Percentiles rank a stretch among this genome's conserved stretches.
Conservation (phyloP, 1,139 yeast species). For the Kluyveromyces marxianus region DNA sequence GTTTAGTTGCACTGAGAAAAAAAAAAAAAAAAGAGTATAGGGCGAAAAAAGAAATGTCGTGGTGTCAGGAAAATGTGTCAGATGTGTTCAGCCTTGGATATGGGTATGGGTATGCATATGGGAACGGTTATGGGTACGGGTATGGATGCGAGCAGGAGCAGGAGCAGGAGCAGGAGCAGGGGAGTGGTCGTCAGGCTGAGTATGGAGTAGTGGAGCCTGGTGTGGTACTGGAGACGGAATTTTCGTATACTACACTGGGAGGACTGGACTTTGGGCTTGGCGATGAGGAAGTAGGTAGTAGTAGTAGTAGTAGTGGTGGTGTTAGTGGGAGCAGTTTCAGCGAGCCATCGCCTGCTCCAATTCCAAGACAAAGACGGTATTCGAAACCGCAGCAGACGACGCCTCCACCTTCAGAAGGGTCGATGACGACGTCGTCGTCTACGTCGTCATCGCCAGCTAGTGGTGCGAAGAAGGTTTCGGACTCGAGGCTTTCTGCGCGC, state of each 20-base stretch:
- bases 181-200: too few species aligned
- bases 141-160: too few species aligned
- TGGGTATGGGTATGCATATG: too few species aligned
- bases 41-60: not conserved
- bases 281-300: too few species aligned
- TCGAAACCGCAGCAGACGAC: constrained; percentile 1
- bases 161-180: too few species aligned
- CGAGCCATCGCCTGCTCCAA: not conserved
- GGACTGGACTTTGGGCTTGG: too few species aligned
- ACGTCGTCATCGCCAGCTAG: constrained; percentile 7
- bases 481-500: constrained; percentile 50
- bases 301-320: not conserved
- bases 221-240: too few species aligned
- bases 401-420: not conserved
- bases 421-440: not conserved
- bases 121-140: not conserved
- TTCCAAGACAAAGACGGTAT: constrained; percentile 8
- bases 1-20: too few species aligned
- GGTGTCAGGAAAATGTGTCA: constrained; percentile 1
- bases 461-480: constrained; percentile 34
- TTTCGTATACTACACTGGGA: too few species aligned
- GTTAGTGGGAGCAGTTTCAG: too few species aligned
- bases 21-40: too few species aligned
- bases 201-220: too few species aligned
- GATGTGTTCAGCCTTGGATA: not conserved